These are phyloP conservation scores for Lasiosphaeria miniovina DNA, from an alignment of 495 filamentous ascomycete genomes.

Conservation along the genomic window DNA sequence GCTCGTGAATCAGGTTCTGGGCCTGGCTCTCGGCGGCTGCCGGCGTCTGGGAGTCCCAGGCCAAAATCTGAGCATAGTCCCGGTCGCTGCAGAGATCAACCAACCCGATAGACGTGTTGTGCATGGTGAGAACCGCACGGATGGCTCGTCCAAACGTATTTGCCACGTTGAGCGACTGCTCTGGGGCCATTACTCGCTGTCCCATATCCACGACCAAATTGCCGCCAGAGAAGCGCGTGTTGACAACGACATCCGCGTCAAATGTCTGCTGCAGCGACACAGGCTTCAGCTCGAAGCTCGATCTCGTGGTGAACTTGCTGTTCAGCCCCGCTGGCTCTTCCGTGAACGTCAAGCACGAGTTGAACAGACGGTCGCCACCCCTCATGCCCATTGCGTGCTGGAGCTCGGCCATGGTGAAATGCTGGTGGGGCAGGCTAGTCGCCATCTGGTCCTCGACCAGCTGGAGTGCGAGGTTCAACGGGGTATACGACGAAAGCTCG, in stretches of 20 bases:
- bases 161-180: conserved; percentile 40
- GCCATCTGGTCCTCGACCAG: conserved; percentile 35
- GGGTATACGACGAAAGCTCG: conserved; percentile 28
- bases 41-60: conserved; percentile 31
- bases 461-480: conserved; percentile 32
- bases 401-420: conserved; percentile 41
- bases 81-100: conserved; percentile 44
- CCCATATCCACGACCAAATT: conserved; percentile 43
- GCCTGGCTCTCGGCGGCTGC: conserved; percentile 19
- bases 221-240: conserved; percentile 35
- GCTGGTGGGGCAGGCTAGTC: conserved; percentile 37
- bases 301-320: conserved; percentile 36
- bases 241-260: conserved; percentile 41
- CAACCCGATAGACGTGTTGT: conserved; percentile 32
- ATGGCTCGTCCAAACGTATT: conserved; percentile 44
- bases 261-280: conserved; percentile 44
- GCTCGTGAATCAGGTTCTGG: conserved; percentile 32
- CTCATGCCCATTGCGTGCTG: conserved; percentile 43
- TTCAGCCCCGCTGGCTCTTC: conserved; percentile 38
- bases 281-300: conserved; percentile 32
- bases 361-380: conserved; percentile 41
- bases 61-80: conserved; percentile 44
- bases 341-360: conserved; percentile 45
- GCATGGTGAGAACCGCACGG: conserved; percentile 37
- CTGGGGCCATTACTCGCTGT: conserved; percentile 39